Base-by-base conservation (phyloP, 108 stramenopile genomes). In the Cyclotella choctawhatcheeana region DNA sequence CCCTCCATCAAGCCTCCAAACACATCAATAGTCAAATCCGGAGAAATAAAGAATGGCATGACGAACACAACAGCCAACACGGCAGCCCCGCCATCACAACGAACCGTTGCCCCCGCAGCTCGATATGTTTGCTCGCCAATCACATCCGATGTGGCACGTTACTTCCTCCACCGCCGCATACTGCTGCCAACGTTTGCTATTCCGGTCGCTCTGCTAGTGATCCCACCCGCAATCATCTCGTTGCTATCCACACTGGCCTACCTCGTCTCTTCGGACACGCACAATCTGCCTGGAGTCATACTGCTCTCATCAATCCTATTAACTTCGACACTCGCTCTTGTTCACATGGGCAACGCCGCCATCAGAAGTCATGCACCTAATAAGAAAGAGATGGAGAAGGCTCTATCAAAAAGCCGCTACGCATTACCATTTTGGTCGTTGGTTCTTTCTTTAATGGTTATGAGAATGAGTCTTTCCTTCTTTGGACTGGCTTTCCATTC, bases 351-450 rank as follows among this genome's bases (percentile, higher is more conserved):
- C 13, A 45, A 13, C 1, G 20, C 24, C 55, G 62, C 62, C 27
- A 69, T 77, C 64, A 6, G 6, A 1, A 48, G 21, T 1, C 76
- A 77, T 58, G 59, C 68, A 29, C 54, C 76, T 0, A 63, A 56
- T 35, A 62, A 69, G 10, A 64, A 62, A 30, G 26, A 48, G 5
- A 66, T 30, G 44, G 13, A 56, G 17, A 25, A 44, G 40, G 62
- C 68, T 20, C 29, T 69, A 48, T 21, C 30, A 24, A 45, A 56
- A 62, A 68, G 66, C 31, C 47, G 24, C 2, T 24, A 69, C 26
- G 51, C 76, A 16, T 63, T 77, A 54, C 68, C 60, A 47, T 77
- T 77, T 69, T 69, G 76, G 67, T 77, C 76, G 0, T 30, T 60
- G 51, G 51, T 67, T 13, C 31, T 76, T 14, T 50, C 47, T 14